Evolutionary conservation across 257 asterid genomes (phyloP), one percentile per base, ranked within the genome.

Genomic region (Nicotiana tabacum): DNA sequence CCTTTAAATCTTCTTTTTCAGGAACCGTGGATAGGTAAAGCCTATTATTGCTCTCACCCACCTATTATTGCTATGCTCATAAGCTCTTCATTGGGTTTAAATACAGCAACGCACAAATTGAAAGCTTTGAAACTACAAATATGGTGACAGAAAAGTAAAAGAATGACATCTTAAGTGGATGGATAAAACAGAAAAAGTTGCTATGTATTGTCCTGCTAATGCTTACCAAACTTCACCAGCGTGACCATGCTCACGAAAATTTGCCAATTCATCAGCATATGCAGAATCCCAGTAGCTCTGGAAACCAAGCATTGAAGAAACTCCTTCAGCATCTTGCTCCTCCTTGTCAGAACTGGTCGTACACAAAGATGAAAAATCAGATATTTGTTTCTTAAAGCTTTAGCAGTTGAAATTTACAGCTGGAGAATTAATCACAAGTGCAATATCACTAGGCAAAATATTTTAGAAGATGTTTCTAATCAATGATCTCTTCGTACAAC

Each of bases 211-310:
- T 64, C 6, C 64, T 68, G 29, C 72, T 27, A 80, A 79, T 64
- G 56, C 92, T 86, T 88, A 94, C 99, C 99, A 94, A 88, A 96
- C 91, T 93, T 96, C 99, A 81, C 98, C 99, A 85, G 92, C 85
- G 86, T 96, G 98, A 68, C 99, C 99, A 62, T 96, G 98, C 83
- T 93, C 98, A 66, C 94, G 91, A 87, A 94, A 96, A 85, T 93
- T 96, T 1, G 92, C 81, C 89, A 96, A 83, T 85, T 96, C 99
- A 86, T 92, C 98, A 0, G 98, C 97, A 91, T 96, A 96, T 3
- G 21, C 21, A 21, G 21, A 21, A 21, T 21, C 21, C 21, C 21
- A 21, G 21, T 21, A 21, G 97, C 98, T 94, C 90, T 93, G 99
- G 85, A 91, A 93, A 77, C 99, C 98, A 81, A 96, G 88, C 97